Base-by-base conservation (phyloP, 306 rosid species). In the Pterocarpus santalinus region DNA sequence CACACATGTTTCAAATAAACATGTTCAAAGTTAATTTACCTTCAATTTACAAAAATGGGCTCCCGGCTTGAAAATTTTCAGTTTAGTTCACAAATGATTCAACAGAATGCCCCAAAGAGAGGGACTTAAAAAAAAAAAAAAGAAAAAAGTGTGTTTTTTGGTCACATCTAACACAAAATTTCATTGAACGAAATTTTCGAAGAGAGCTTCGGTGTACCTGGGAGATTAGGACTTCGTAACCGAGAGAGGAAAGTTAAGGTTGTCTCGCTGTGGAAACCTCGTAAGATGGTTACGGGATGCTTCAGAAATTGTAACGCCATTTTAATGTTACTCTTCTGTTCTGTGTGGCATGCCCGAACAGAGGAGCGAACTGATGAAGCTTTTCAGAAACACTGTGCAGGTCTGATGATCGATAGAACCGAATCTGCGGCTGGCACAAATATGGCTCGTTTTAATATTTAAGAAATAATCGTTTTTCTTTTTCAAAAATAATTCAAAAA, bases 261-360 rank as follows among this genome's bases (percentile, higher is more conserved):
- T 66, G 82, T 66, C 12, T 71, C 69, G 44, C 44, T 46, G 33
- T 75, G 38, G 7, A 88, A 75, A 65, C 77, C 71, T 88, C 83
- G 75, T 51, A 88, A 82, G 79, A 84, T 63, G 72, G 35, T 35
- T 13, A 63, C 3, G 3, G 90, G 88, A 60, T 81, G 67, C 82
- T 87, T 92, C 52, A 90, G 86, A 57, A 84, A 84, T 49, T 85
- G 94, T 8, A 76, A 68, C 49, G 90, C 91, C 90, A 88, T 88
- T 73, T 69, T 12, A 5, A 10, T 51, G 51, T 56, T 39, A 13
- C 3, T 13, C 44, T 12, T 15, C 64, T 58, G 6, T 56, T 17
- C 43, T 36, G 28, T 22, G 28, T 22, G 28, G 28, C 28, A 22
- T 22, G 28, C 28, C 28, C 28, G 28, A 22, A 22, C 28, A 22